phyloP scores from a whole-genome alignment of 805 yeast species.

The Hanseniaspora pseudoguilliermondii region DNA sequence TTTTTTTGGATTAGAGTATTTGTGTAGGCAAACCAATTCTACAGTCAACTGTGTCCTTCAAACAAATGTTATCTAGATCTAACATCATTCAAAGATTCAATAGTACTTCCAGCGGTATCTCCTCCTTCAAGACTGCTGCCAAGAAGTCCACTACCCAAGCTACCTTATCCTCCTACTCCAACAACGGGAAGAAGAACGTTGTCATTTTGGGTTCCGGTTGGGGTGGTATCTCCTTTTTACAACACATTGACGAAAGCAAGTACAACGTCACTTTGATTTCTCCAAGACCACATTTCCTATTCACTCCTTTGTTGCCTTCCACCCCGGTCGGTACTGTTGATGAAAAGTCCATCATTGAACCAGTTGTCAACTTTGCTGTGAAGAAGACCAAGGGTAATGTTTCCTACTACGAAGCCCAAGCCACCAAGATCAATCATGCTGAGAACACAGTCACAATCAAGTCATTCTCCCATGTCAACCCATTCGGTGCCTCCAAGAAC shows the following conservation, averaged over 20 bases:
- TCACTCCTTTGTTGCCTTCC: conserved; percentile 87
- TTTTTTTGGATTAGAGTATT: too few relatives aligned
- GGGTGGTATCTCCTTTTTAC: conserved; percentile 82
- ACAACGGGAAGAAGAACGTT: conserved; percentile 29
- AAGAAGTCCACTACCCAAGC: conserved; percentile 12
- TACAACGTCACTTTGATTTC: conserved; percentile 83
- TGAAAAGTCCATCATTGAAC: conserved; percentile 88
- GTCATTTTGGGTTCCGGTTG: conserved; percentile 83
- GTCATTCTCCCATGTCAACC: conserved; percentile 27
- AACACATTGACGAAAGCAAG: conserved; percentile 70
- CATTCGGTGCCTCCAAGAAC: conserved; percentile 28
- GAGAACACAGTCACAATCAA: conserved; percentile 56
- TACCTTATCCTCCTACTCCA: conserved; percentile 13
- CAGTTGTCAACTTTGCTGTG: conserved; percentile 78
- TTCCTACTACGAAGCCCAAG: conserved; percentile 79
- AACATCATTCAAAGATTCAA: conserved; percentile 8
- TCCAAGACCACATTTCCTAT: conserved; percentile 85
- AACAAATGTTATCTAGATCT: conserved; percentile 8
- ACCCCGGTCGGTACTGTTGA: conserved; percentile 85
- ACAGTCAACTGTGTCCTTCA: too few relatives aligned
- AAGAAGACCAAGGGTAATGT: conserved; percentile 63
- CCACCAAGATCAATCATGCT: conserved; percentile 68
- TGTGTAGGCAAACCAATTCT: too few relatives aligned
- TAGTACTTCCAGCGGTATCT: conserved; percentile 8
- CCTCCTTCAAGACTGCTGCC: conserved; percentile 11